A percentile compares a stretch with the other conserved stretches of the same genome.
These are phyloP conservation scores for Leptosphaerulina australis DNA, from an alignment of 2,329 filamentous ascomycete genomes.

Conservation along the genomic window DNA sequence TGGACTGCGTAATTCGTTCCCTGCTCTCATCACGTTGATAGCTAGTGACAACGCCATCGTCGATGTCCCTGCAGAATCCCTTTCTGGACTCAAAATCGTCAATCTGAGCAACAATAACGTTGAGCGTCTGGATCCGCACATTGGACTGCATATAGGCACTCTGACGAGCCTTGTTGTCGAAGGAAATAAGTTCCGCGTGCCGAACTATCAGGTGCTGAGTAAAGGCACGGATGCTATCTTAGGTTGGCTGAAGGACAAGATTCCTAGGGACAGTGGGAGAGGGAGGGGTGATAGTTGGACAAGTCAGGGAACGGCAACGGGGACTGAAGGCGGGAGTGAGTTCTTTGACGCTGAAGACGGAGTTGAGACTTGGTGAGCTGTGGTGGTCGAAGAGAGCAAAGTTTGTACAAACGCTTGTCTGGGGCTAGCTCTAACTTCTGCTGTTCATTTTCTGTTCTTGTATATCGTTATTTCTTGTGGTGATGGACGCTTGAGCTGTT, in stretches of 20 bases:
- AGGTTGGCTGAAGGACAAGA: constrained; percentile 77
- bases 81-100: constrained; percentile 75
- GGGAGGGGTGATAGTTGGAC: not conserved
- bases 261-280: constrained; percentile 54
- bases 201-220: constrained; percentile 80
- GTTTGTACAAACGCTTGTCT: too few relatives aligned
- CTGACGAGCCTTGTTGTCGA: constrained; percentile 75
- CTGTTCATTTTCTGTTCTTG: not conserved
- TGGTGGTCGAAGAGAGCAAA: not conserved
- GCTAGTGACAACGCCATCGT: constrained; percentile 80
- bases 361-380: constrained; percentile 7
- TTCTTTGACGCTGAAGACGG: constrained; percentile 16
- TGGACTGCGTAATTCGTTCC: constrained; percentile 68
- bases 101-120: constrained; percentile 89
- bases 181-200: constrained; percentile 87
- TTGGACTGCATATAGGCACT: constrained; percentile 75
- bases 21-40: constrained; percentile 71
- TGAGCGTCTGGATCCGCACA: constrained; percentile 75
- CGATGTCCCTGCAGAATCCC: constrained; percentile 72
- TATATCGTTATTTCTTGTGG: constrained; percentile 2
- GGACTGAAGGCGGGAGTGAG: constrained; percentile 9
- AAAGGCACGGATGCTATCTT: constrained; percentile 86
- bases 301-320: not conserved
- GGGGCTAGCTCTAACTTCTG: not conserved
- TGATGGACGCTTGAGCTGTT: not conserved